Evolutionary conservation across 2,329 filamentous ascomycete species (phyloP).

Genomic region (Lachnellula subtilissima): DNA sequence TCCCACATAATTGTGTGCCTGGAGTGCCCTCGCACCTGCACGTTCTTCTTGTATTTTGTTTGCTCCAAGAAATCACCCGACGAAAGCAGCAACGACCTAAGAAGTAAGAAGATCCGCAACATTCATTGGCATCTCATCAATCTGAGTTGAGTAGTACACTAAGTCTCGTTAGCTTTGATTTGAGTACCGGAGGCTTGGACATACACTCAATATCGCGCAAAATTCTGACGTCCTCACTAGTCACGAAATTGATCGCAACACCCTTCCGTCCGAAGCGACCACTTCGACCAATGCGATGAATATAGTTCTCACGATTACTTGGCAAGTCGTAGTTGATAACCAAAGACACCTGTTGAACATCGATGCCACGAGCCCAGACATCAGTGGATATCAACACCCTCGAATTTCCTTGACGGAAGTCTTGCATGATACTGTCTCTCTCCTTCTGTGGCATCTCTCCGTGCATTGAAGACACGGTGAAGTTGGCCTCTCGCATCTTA

Average conservation of each 20-base stretch:
- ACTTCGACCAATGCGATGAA: conserved; percentile 94
- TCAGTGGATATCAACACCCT: conserved; percentile 96
- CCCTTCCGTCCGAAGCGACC: conserved; percentile 96
- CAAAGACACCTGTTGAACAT: conserved; percentile 95
- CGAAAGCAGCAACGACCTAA: background rate
- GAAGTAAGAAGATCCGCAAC: conserved; percentile 41
- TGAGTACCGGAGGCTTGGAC: conserved; percentile 25
- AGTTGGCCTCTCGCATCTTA: conserved; percentile 98
- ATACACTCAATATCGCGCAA: conserved; percentile 90
- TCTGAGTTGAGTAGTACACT: conserved; percentile 74
- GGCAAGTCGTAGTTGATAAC: conserved; percentile 99
- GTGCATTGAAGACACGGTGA: conserved; percentile 98
- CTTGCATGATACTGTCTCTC: conserved; percentile 98
- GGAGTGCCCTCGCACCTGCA: conserved; percentile 17
- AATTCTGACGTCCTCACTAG: conserved; percentile 95
- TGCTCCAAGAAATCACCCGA: background rate
- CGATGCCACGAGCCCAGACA: conserved; percentile 96
- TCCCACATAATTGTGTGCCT: conserved; percentile 23
- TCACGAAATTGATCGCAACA: conserved; percentile 99
- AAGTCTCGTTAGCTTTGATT: conserved; percentile 15
- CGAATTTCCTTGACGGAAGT: conserved; percentile 95
- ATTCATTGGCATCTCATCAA: conserved; percentile 81
- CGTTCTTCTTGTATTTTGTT: background rate
- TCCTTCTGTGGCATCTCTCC: conserved; percentile 99
- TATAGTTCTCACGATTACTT: conserved; percentile 99